phyloP scores from a whole-genome alignment of 306 rosid species.

The Ormosia semicastrata region DNA sequence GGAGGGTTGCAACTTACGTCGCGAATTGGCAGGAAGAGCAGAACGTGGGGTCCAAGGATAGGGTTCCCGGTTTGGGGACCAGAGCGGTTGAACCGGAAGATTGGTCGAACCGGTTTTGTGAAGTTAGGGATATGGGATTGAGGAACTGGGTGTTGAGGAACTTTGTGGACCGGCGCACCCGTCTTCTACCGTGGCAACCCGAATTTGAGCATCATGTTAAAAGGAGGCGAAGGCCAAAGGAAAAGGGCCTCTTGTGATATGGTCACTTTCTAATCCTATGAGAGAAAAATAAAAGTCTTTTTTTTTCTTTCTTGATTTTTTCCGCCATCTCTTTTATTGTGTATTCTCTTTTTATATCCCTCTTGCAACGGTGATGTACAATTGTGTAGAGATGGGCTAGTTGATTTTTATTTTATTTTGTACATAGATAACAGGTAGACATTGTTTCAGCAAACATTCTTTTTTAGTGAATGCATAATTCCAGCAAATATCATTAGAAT shows the following conservation, averaged over 20 bases:
- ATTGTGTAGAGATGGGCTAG: not conserved
- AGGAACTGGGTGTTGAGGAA: slow-evolving; percentile 40
- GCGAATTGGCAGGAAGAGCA: slow-evolving; percentile 64
- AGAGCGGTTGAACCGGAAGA: slow-evolving; percentile 58
- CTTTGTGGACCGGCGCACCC: slow-evolving; percentile 35
- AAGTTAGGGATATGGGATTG: slow-evolving; percentile 53
- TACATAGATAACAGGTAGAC: not conserved
- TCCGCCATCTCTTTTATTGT: not conserved
- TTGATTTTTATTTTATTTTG: not conserved
- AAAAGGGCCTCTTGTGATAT: not conserved
- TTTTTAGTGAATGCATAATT: not conserved
- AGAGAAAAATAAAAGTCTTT: too few relatives aligned
- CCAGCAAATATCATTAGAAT: too few relatives aligned
- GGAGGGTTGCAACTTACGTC: slow-evolving; percentile 80
- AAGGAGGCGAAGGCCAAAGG: not conserved
- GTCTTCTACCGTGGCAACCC: slow-evolving; percentile 57
- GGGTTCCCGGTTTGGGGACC: slow-evolving; percentile 84
- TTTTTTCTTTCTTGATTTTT: not conserved
- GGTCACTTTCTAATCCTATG: not conserved
- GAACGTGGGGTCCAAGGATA: slow-evolving; percentile 70
- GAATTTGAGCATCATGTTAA: slow-evolving; percentile 15
- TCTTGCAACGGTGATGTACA: not conserved
- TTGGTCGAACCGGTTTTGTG: slow-evolving; percentile 73
- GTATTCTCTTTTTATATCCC: not conserved
- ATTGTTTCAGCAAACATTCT: not conserved